Conservation (phyloP, 179 eudicot species). For the Silene noctiflora region DNA sequence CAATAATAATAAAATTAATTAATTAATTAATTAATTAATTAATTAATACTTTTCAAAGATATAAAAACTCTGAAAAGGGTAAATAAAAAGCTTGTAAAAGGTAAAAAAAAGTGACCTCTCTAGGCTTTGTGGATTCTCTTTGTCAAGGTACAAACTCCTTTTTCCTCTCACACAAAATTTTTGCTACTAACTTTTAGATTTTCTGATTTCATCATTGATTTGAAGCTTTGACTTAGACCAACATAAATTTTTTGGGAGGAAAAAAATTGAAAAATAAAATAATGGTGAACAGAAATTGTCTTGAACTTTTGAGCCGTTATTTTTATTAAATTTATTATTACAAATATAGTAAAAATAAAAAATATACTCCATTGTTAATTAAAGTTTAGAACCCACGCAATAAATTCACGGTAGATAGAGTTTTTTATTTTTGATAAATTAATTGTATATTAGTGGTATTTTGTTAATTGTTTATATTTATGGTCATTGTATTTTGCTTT, state of each 20-base stretch:
- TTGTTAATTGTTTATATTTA: too few species aligned
- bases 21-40: too few species aligned
- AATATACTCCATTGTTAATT: too few species aligned
- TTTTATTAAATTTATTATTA: too few species aligned
- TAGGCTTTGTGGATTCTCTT: conserved; percentile 25
- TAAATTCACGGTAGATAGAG: too few species aligned
- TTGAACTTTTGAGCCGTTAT: too few species aligned
- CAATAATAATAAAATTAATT: too few species aligned
- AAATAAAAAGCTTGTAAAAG: conserved; percentile 21
- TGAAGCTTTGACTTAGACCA: conserved; percentile 26
- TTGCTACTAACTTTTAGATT: conserved; percentile 13
- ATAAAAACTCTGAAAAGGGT: conserved; percentile 16
- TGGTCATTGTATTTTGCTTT: too few species aligned
- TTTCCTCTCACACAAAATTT: conserved; percentile 12
- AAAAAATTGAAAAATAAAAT: neutral
- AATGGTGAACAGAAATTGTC: neutral
- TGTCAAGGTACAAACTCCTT: conserved; percentile 32
- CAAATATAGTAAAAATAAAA: too few species aligned
- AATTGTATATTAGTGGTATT: too few species aligned
- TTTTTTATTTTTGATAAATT: too few species aligned
- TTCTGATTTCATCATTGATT: conserved; percentile 28
- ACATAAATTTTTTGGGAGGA: neutral
- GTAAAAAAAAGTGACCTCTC: conserved; percentile 7
- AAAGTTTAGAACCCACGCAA: too few species aligned
- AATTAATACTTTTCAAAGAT: conserved; percentile 8